Conservation (phyloP, 352 stramenopile species). For the Blastocystis sp. region DNA sequence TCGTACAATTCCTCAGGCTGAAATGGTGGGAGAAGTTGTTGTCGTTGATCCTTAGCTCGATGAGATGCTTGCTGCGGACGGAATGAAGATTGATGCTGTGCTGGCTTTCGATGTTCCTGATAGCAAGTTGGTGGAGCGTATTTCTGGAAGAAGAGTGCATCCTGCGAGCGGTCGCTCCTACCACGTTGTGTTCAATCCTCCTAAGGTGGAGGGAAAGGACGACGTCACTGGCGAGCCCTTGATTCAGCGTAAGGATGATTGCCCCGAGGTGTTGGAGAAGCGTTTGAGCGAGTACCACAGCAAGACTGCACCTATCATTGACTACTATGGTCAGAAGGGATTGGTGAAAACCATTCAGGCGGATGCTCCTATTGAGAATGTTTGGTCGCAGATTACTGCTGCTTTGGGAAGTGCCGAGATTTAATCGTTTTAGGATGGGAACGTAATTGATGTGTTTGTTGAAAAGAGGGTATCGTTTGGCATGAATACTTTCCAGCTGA, state of each 20-base stretch:
- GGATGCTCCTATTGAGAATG: conserved; percentile 58
- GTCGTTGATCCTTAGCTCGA: conserved; percentile 73
- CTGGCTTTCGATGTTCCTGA: conserved; percentile 91
- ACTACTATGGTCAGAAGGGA: conserved; percentile 69
- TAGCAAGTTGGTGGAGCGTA: conserved; percentile 87
- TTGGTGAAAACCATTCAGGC: conserved; percentile 60
- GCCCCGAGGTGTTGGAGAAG: conserved; percentile 80
- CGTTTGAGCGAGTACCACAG: conserved; percentile 87
- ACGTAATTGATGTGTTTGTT: conserved; percentile 13
- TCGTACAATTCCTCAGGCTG: conserved; percentile 89
- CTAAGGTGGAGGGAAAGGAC: conserved; percentile 77
- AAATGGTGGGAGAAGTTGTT: conserved; percentile 71
- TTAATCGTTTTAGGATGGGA: conserved; percentile 56
- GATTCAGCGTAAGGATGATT: conserved; percentile 95
- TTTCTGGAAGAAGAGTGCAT: conserved; percentile 90
- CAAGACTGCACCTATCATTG: conserved; percentile 90
- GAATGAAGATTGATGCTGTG: conserved; percentile 78
- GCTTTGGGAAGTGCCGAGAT: conserved; percentile 46
- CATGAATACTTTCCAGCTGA: neutral
- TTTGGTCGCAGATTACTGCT: conserved; percentile 50
- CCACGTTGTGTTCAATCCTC: conserved; percentile 92
- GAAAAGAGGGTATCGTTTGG: neutral
- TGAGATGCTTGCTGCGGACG: conserved; percentile 84
- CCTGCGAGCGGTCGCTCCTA: conserved; percentile 86
- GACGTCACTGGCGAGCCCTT: conserved; percentile 88